Percentiles rank a stretch among this genome's conserved stretches.
Evolutionary conservation across 257 asterid genomes (phyloP).

Genomic region (Solanum sitiens): DNA sequence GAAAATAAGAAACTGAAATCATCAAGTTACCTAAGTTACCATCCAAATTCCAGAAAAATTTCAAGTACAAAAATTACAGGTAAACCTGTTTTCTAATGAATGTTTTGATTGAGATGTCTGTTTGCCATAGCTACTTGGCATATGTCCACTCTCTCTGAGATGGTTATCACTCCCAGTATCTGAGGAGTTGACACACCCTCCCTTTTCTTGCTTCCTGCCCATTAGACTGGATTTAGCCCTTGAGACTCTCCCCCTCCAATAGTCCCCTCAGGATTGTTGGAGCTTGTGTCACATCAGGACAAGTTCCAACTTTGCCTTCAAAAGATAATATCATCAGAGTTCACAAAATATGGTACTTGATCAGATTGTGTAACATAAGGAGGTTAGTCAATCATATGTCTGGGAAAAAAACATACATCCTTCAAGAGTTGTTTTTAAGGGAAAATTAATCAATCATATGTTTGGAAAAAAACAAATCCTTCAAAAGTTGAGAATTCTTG

Average conservation of each 20-base stretch:
- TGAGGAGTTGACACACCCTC: background rate
- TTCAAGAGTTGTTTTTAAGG: background rate
- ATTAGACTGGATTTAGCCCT: conserved; percentile 11
- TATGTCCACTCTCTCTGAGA: conserved; percentile 20
- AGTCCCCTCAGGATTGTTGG: background rate
- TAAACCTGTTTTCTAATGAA: conserved; percentile 50
- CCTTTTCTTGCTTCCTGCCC: conserved; percentile 25
- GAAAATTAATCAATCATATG: background rate
- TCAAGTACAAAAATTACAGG: background rate
- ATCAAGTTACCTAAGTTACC: background rate
- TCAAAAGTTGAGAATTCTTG: background rate
- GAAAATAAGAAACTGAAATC: background rate
- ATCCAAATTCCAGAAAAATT: background rate
- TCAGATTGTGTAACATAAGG: background rate
- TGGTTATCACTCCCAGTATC: conserved; percentile 3
- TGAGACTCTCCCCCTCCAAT: background rate
- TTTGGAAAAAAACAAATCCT: background rate
- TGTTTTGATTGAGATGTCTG: conserved; percentile 20
- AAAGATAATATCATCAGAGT: background rate
- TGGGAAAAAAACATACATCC: background rate
- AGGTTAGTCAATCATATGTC: background rate
- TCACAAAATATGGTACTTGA: background rate
- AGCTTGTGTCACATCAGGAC: background rate
- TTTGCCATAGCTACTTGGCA: conserved; percentile 14
- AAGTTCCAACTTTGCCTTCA: background rate